Percentiles rank a stretch among this genome's conserved stretches.
phyloP scores from a whole-genome alignment of 1,139 yeast species.

The Geotrichum europaeum region DNA sequence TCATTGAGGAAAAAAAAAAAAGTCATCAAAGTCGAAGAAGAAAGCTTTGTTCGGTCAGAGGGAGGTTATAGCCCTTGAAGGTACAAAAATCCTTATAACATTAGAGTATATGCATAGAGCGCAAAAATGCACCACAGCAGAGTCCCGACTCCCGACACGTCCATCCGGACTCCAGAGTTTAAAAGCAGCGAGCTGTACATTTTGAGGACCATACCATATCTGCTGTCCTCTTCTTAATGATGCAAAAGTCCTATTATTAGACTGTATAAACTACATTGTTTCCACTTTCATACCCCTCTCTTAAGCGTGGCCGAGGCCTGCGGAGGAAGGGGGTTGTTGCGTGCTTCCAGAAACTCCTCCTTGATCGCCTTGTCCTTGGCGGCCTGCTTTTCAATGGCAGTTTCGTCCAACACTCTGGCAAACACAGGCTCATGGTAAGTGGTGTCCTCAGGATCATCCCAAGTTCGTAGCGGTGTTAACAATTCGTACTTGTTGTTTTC shows the following conservation, averaged over 20 bases:
- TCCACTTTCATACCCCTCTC: neutral
- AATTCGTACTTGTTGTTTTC: conserved; percentile 31
- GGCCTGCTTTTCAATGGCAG: conserved; percentile 14
- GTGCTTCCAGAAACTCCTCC: conserved; percentile 12
- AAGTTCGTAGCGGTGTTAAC: conserved; percentile 31
- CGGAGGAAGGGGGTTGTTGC: conserved; percentile 7
- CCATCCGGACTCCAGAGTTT: too few species aligned
- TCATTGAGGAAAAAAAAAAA: too few species aligned
- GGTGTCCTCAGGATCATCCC: conserved; percentile 31
- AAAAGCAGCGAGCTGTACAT: too few species aligned
- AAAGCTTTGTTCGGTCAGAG: too few species aligned
- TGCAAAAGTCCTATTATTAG: neutral
- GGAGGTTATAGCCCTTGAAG: too few species aligned
- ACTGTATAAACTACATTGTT: neutral
- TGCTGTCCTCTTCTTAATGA: neutral
- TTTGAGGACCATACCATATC: neutral
- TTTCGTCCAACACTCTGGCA: conserved; percentile 12
- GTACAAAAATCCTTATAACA: neutral
- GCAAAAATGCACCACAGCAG: neutral
- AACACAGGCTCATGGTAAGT: conserved; percentile 12
- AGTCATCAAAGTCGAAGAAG: too few species aligned
- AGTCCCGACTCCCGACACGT: neutral
- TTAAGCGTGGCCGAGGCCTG: neutral
- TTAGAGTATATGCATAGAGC: neutral
- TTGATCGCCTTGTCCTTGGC: conserved; percentile 14